Percentiles rank a stretch among this genome's conserved stretches.
phyloP scores from a whole-genome alignment of 2,329 filamentous ascomycete species.

The Apiospora phragmitis region DNA sequence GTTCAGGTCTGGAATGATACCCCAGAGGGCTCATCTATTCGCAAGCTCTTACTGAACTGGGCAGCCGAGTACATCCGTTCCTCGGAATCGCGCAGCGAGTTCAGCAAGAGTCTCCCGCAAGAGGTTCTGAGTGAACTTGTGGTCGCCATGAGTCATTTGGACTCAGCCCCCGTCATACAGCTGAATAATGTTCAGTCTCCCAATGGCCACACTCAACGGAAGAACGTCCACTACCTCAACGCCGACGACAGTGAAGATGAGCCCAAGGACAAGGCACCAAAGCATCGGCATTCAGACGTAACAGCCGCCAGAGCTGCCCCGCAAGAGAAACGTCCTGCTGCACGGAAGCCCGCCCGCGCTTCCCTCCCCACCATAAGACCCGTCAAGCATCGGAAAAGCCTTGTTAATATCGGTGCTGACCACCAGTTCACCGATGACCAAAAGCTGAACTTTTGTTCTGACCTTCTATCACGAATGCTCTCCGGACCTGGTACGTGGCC shows the following conservation, averaged over 20 bases:
- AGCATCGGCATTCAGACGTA: constrained; percentile 42
- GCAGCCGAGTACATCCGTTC: constrained; percentile 64
- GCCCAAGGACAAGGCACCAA: constrained; percentile 27
- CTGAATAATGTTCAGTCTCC: constrained; percentile 25
- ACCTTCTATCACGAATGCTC: constrained; percentile 60
- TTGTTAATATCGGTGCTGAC: constrained; percentile 25
- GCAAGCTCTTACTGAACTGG: constrained; percentile 60
- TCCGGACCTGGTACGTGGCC: constrained; percentile 53
- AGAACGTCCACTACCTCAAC: constrained; percentile 52
- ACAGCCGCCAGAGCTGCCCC: constrained; percentile 21
- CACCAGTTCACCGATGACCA: constrained; percentile 37
- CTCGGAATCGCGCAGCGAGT: constrained; percentile 55
- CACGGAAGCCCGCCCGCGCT: constrained; percentile 27
- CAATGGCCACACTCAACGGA: constrained; percentile 30
- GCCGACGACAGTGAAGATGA: constrained; percentile 43
- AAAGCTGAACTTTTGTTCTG: constrained; percentile 59
- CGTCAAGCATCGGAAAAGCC: constrained; percentile 31
- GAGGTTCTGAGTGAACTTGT: constrained; percentile 64
- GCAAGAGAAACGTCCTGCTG: constrained; percentile 11
- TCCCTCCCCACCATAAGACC: constrained; percentile 34
- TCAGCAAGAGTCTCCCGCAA: constrained; percentile 61
- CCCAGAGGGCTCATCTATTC: constrained; percentile 59
- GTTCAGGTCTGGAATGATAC: constrained; percentile 64
- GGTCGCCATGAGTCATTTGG: constrained; percentile 59
- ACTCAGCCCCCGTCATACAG: constrained; percentile 38